These are phyloP conservation scores for Brachypodium distachyon DNA, from an alignment of 202 grass and related monocot species.

Conservation along the genomic window DNA sequence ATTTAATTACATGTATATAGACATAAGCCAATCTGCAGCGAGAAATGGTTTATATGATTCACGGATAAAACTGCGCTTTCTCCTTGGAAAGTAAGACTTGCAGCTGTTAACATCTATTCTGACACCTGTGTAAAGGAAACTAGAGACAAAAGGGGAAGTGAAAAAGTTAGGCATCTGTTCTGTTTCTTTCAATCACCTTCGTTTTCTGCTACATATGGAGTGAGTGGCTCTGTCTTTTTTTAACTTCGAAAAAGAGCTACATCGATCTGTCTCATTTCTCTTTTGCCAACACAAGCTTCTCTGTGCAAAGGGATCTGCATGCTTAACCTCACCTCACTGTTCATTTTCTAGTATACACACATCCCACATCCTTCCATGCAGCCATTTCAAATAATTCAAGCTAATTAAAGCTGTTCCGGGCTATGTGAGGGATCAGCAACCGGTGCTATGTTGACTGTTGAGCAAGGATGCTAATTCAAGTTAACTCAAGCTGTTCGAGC, in stretches of 20 bases:
- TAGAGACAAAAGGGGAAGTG: neutral
- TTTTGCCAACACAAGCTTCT: neutral
- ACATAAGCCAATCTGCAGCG: neutral
- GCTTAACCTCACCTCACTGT: neutral
- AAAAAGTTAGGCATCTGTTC: neutral
- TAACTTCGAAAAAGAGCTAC: no score
- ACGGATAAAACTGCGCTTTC: neutral
- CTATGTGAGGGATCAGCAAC: no score
- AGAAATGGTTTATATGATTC: neutral
- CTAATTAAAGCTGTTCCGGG: no score
- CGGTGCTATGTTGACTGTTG: no score
- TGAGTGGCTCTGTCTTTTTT: no score
- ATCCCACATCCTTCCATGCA: no score
- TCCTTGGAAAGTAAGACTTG: neutral
- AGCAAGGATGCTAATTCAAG: no score
- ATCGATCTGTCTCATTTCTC: neutral
- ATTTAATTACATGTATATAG: no score
- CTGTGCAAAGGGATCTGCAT: neutral
- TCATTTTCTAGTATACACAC: neutral
- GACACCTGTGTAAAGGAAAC: neutral
- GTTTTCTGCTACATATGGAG: no score
- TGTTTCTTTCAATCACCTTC: neutral
- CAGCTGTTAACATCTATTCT: neutral
- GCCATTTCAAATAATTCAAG: no score
- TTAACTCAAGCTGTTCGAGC: no score